phyloP scores from a whole-genome alignment of 768 basidiomycete species.

The Aureoboletus auriporus region DNA sequence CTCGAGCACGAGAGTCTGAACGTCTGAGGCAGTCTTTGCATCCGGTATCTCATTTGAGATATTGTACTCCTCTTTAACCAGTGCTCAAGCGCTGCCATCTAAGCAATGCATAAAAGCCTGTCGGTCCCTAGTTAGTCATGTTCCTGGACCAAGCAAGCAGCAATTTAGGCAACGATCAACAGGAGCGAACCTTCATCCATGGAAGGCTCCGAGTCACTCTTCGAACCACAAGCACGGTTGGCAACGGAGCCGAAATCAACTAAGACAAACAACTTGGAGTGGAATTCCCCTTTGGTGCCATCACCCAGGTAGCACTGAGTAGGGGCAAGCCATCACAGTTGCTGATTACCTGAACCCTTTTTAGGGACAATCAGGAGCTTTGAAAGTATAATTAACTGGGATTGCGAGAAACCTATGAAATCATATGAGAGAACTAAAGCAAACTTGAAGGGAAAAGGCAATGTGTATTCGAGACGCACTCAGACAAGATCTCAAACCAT shows the following conservation, averaged over 20 bases:
- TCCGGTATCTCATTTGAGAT: slow-evolving; percentile 48
- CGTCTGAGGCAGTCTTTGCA: slow-evolving; percentile 46
- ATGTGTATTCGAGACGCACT: slow-evolving; percentile 53
- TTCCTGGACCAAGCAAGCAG: too few relatives aligned
- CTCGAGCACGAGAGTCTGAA: slow-evolving; percentile 67
- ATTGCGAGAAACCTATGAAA: slow-evolving; percentile 50
- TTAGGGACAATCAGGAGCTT: slow-evolving; percentile 66
- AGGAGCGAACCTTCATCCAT: slow-evolving; percentile 61
- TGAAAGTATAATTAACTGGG: slow-evolving; percentile 56
- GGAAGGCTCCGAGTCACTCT: slow-evolving; percentile 80
- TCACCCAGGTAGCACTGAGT: slow-evolving; percentile 67
- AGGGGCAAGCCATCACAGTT: slow-evolving; percentile 51
- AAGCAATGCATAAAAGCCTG: slow-evolving; percentile 72
- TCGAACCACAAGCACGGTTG: slow-evolving; percentile 83
- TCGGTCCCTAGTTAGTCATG: not conserved
- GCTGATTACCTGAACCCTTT: slow-evolving; percentile 28
- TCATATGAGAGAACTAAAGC: not conserved
- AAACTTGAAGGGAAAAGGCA: not conserved
- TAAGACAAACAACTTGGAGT: slow-evolving; percentile 81
- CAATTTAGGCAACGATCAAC: not conserved
- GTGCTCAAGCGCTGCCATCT: slow-evolving; percentile 72
- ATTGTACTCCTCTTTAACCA: slow-evolving; percentile 77
- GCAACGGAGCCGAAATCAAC: slow-evolving; percentile 83
- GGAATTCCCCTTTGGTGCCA: slow-evolving; percentile 51
- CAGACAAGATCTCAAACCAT: slow-evolving; percentile 69